Conservation (phyloP, 202 grass and related monocot genomes). For the Elaeis oleifera region DNA sequence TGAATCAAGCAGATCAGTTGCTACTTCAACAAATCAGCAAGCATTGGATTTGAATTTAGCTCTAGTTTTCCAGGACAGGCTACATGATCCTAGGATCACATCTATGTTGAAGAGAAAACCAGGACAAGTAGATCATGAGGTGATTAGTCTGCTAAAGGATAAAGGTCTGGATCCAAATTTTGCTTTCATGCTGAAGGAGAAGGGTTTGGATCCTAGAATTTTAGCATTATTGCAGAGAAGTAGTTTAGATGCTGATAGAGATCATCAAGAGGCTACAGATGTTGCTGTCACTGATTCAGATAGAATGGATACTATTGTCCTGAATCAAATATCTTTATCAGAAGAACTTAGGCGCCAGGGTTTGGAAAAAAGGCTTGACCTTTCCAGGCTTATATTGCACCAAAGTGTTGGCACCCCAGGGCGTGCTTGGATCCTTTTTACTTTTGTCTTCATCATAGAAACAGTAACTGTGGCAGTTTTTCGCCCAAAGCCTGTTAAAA, state of each 20-base stretch:
- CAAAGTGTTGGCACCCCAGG: slow-evolving; percentile 78
- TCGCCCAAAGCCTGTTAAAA: slow-evolving; percentile 66
- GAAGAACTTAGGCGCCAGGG: slow-evolving; percentile 86
- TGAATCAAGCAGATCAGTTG: slow-evolving; percentile 61
- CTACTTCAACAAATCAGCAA: slow-evolving; percentile 51
- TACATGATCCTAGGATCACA: slow-evolving; percentile 90
- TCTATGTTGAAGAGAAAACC: slow-evolving; percentile 93
- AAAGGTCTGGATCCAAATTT: slow-evolving; percentile 99
- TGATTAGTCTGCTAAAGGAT: slow-evolving; percentile 90
- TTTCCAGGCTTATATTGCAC: slow-evolving; percentile 84
- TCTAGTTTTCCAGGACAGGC: slow-evolving; percentile 73
- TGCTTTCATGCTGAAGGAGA: slow-evolving; percentile 97
- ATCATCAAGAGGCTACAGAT: slow-evolving; percentile 66
- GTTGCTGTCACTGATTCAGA: slow-evolving; percentile 77
- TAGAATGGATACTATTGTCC: slow-evolving; percentile 74
- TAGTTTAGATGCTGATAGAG: slow-evolving; percentile 95
- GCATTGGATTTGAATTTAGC: slow-evolving; percentile 81
- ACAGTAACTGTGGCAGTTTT: slow-evolving; percentile 64
- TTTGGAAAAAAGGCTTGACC: slow-evolving; percentile 73
- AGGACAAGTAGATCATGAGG: slow-evolving; percentile 66
- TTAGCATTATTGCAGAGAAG: slow-evolving; percentile 86
- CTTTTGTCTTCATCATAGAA: slow-evolving; percentile 72
- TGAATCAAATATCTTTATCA: slow-evolving; percentile 85
- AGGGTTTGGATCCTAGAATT: slow-evolving; percentile 88
- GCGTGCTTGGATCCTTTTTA: slow-evolving; percentile 76